Conservation (phyloP, 2,329 filamentous ascomycete species). For the Fonsecaea monophora region DNA sequence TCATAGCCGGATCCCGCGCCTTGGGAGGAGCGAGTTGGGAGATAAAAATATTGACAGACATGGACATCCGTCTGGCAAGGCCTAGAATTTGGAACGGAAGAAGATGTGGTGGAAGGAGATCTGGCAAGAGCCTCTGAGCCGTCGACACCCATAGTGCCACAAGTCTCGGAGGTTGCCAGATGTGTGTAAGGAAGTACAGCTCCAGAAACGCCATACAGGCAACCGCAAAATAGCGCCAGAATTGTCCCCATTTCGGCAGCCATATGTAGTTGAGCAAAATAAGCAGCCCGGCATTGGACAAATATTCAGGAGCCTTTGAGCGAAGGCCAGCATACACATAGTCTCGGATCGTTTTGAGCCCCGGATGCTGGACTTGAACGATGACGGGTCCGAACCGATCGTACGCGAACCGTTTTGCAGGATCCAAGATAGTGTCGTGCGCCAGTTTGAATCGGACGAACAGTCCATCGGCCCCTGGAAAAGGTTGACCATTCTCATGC, state of each 20-base stretch:
- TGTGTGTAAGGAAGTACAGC: constrained; percentile 61
- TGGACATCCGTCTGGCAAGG: constrained; percentile 74
- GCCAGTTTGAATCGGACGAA: constrained; percentile 86
- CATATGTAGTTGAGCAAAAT: constrained; percentile 41
- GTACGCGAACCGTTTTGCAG: constrained; percentile 81
- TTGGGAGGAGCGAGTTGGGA: constrained; percentile 74
- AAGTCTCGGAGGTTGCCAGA: constrained; percentile 32
- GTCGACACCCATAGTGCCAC: constrained; percentile 27
- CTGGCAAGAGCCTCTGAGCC: constrained; percentile 36
- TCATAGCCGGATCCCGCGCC: constrained; percentile 43
- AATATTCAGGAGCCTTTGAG: constrained; percentile 49
- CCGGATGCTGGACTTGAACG: constrained; percentile 60
- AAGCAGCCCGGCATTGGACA: constrained; percentile 46
- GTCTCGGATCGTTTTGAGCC: constrained; percentile 68
- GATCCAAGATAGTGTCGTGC: constrained; percentile 80
- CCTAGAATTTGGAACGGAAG: constrained; percentile 85
- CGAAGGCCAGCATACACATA: constrained; percentile 72
- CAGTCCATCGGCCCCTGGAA: constrained; percentile 49
- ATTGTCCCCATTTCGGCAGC: constrained; percentile 38
- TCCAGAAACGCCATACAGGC: constrained; percentile 64
- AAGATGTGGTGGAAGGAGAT: constrained; percentile 56
- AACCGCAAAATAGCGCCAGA: constrained; percentile 62
- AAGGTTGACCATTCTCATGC: constrained; percentile 41
- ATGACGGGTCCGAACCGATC: constrained; percentile 83
- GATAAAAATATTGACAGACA: constrained; percentile 84